Base-by-base conservation (phyloP, 257 asterid species). In the Ophiorrhiza pumila region DNA sequence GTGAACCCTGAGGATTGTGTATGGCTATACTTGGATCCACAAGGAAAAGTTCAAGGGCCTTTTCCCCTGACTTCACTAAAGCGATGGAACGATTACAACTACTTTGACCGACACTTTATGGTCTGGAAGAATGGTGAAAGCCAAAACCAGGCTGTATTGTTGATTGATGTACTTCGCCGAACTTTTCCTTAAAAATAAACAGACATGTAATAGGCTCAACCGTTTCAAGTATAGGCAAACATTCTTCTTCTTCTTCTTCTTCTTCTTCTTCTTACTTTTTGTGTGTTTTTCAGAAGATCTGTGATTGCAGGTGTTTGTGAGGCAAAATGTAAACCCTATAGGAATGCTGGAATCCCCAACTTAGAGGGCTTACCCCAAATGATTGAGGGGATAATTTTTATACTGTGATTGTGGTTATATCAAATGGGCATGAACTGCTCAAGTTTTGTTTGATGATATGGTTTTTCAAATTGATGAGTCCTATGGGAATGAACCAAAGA, bases 1-100 rank as follows among this genome's bases (percentile, higher is more conserved):
- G 81, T 55, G 70, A 4, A 20, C 65, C 77, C 72, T 3, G 53
- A 80, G 5, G 68, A 57, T 2, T 29, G 5, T 8, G 53, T 80
- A 41, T 89, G 98, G 98, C 65, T 77, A 75, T 93, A 93, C 70
- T 0, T 34, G 75, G 97, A 93, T 82, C 97, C 97, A 17, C 86
- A 56, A n/a, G 89, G 96, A 50, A 14, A 2, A 63, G 55, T 68
- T 25, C 97, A 65, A 74, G 98, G 98, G 2, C 97, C 98, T 22
- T 94, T 91, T 75, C 11, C 91, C 11, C 73, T 91, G 55, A 5
- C 34, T 31, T 0, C 27, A 11, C 58, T 94, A 74, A 85, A 84
- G 72, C 22, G 31, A 23, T 94, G 97, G 97, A 76, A 72, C 20
- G 91, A 88, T 14, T 57, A 27, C 20, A 50, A 75, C 57, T 93